Evolutionary conservation across 768 basidiomycete species (phyloP), one percentile per base, ranked within the genome.

Genomic region (Sporobolomyces roseus): DNA sequence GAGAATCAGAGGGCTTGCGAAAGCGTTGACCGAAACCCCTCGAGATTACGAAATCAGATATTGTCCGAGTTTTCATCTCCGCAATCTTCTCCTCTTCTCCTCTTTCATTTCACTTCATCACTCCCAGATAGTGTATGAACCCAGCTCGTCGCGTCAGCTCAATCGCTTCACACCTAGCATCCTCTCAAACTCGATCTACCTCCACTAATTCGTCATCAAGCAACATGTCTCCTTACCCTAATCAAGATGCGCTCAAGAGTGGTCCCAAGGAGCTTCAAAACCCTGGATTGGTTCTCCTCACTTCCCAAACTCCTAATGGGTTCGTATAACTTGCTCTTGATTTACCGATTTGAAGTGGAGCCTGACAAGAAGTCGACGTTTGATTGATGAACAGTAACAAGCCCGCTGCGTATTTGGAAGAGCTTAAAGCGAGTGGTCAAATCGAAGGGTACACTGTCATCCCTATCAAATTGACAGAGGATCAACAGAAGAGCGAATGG

Each of bases 381-480:
- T n/a, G n/a, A n/a, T n/a, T n/a, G n/a, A n/a, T n/a, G n/a, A n/a
- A n/a, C 46, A 13, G 50, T 21, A 51, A 59, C 50, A 68, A 68
- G 41, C 35, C 48, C 10, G 32, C 45, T 4, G 60, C 64, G 58
- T 48, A 54, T 30, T 32, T 65, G 66, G 74, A 75, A 48, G 72
- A 75, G 66, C 66, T 73, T 46, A 75, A 75, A 55, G 64, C 63
- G 6, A 29, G 56, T 23, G 65, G 68, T 14, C 51, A 46, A 12
- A 49, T 70, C 50, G 13, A 43, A 7, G 59, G 29, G 32, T 74
- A 74, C 68, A 35, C 58, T 10, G 41, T 65, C 27, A n/a, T 67
- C 8, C 51, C 69, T 25, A 69, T 66, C 53, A 54, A 48, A 7
- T 66, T 75, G 38, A 29, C 32, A 25, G 62, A 69, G 38, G 71